Evolutionary conservation across 2,329 filamentous ascomycete genomes (phyloP), one percentile per base, ranked within the genome.

Genomic region (Scortechinia acanthostroma): DNA sequence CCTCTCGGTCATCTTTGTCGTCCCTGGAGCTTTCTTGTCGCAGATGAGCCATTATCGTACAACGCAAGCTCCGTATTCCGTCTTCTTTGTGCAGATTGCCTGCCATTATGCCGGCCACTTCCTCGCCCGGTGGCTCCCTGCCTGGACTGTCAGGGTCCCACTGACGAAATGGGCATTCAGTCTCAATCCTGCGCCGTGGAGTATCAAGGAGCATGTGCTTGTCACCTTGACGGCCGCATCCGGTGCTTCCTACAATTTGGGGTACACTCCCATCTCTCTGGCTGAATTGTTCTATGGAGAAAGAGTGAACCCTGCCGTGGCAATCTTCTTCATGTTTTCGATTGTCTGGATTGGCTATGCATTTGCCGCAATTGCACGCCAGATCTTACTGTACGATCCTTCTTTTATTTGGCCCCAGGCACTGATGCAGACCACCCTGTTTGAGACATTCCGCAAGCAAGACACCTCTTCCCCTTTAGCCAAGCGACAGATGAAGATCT

Each of bases 1-100:
- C 20, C 60, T 80, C 20, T 67, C 71, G 3, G 55, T 75, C 45
- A 48, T 80, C 16, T 79, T 80, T 51, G 69, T 79, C 40, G 64
- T 70, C 1, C 75, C 76, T 0, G 77, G 76, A 2, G 76, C 76
- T 2, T 75, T 80, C 50, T 55, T 81, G 2, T 75, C 71, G 3
- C 70, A 75, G 52, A 72, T 79, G 67, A 71, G 69, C 48, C 65
- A 69, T 43, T 81, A 70, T 52, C 68, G 77, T 40, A 80, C 77
- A 1, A 80, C 77, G 0, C 69, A 68, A 37, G 73, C 74, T 1
- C 70, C 72, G 0, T 82, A 80, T 53, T 77, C 76, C 0, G 69
- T 81, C 42, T 80, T 80, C 55, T 81, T 82, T 49, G 76, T 81
- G 22, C 74, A 77, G 51, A 75, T 79, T 43, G 74, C 73, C 0